These are phyloP conservation scores for Grigorovia transvaalensis DNA, from an alignment of 805 yeast genomes.

Conservation along the genomic window DNA sequence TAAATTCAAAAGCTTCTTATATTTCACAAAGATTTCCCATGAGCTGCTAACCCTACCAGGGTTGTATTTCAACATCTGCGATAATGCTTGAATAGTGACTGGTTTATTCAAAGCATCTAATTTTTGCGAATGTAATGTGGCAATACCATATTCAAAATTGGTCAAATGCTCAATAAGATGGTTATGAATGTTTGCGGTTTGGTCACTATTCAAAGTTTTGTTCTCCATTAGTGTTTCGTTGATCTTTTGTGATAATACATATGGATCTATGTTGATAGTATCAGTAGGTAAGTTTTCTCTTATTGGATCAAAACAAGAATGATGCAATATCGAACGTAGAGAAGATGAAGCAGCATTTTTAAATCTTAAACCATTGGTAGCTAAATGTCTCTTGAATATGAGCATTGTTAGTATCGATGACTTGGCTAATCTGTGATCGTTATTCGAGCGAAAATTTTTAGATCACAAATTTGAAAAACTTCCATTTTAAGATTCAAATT, in stretches of 20 bases:
- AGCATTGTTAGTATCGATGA: constrained; percentile 5
- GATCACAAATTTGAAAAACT: not conserved
- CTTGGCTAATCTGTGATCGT: not conserved
- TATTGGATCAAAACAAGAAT: constrained; percentile 14
- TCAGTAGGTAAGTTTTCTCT: constrained; percentile 6
- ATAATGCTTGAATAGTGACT: constrained; percentile 18
- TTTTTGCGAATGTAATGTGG: constrained; percentile 23
- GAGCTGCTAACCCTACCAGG: constrained; percentile 46
- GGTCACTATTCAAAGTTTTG: constrained; percentile 5
- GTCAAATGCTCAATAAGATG: constrained; percentile 22
- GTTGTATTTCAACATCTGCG: constrained; percentile 32
- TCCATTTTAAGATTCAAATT: not conserved
- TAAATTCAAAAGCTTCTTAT: constrained; percentile 6
- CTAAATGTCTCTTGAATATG: constrained; percentile 6
- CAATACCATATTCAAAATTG: constrained; percentile 24
- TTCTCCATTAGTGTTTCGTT: constrained; percentile 5
- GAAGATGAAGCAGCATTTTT: constrained; percentile 1
- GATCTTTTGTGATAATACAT: constrained; percentile 14
- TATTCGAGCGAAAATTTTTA: not conserved
- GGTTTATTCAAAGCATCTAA: constrained; percentile 15
- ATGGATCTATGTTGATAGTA: constrained; percentile 10
- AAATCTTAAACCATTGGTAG: constrained; percentile 1
- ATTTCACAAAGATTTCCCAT: constrained; percentile 36
- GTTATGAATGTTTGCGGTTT: constrained; percentile 18
- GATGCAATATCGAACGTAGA: constrained; percentile 6